Evolutionary conservation across 2,329 filamentous ascomycete species (phyloP).

Genomic region (Rugonectria rugulosa): DNA sequence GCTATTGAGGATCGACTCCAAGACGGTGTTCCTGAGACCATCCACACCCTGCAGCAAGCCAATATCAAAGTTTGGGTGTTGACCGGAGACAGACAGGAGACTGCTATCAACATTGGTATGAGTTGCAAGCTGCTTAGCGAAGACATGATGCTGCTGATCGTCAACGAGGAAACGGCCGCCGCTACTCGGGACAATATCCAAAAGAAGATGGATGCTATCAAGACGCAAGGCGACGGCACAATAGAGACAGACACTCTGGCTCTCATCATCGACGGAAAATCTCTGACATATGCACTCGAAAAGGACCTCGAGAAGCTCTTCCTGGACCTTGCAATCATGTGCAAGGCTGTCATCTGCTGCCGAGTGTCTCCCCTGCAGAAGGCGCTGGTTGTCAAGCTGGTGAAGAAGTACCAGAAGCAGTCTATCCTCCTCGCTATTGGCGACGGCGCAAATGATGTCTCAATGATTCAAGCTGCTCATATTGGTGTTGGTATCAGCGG

Average conservation of each 20-base stretch:
- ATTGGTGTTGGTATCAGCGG: conserved; percentile 98
- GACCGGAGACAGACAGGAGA: conserved; percentile 97
- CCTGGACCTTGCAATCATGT: conserved; percentile 90
- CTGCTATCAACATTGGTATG: conserved; percentile 99
- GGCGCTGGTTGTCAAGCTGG: conserved; percentile 95
- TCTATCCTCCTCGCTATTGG: conserved; percentile 94
- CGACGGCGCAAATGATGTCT: conserved; percentile 98
- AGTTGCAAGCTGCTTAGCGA: conserved; percentile 98
- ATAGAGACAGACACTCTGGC: conserved; percentile 88
- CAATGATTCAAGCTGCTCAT: conserved; percentile 99
- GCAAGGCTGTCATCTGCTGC: conserved; percentile 98
- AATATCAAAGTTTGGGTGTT: conserved; percentile 99
- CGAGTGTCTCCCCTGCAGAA: conserved; percentile 98
- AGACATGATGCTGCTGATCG: conserved; percentile 96
- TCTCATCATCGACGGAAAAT: conserved; percentile 95
- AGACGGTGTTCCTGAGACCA: conserved; percentile 97
- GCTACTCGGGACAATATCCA: conserved; percentile 87
- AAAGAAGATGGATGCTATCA: conserved; percentile 92
- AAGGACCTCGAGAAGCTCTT: conserved; percentile 94
- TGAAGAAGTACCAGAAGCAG: conserved; percentile 90
- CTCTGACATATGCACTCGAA: conserved; percentile 90
- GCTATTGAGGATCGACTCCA: conserved; percentile 97
- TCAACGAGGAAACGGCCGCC: conserved; percentile 85
- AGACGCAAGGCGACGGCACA: conserved; percentile 78
- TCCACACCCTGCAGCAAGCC: conserved; percentile 94